Conservation (phyloP, 1,284 basidiomycete genomes). For the Marasmius tenuissimus region DNA sequence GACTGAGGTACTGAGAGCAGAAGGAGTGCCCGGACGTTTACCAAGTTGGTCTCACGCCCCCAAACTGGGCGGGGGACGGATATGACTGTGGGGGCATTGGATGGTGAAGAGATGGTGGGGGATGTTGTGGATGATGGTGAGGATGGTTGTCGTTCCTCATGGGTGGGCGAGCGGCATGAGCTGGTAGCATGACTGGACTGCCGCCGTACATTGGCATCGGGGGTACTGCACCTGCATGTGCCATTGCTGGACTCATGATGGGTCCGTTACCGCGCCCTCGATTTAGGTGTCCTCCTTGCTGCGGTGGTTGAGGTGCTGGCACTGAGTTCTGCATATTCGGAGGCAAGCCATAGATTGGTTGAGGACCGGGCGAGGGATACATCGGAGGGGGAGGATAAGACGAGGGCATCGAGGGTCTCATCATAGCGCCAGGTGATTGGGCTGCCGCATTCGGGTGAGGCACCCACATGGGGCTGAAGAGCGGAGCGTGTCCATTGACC, state of each 20-base stretch:
- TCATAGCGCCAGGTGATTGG: slow-evolving; percentile 49
- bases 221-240: slow-evolving; percentile 46
- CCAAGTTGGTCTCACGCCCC: slow-evolving; percentile 38
- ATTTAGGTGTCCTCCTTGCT: slow-evolving; percentile 38
- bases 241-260: slow-evolving; percentile 69
- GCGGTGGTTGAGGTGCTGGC: slow-evolving; percentile 33
- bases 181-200: slow-evolving; percentile 69
- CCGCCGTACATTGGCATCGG: slow-evolving; percentile 54
- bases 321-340: slow-evolving; percentile 40
- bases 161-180: slow-evolving; percentile 31
- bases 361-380: slow-evolving; percentile 56
- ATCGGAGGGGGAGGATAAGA: slow-evolving; percentile 61
- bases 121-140: slow-evolving; percentile 4
- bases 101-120: slow-evolving; percentile 3
- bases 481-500: slow-evolving; percentile 55
- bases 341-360: slow-evolving; percentile 50
- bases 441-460: slow-evolving; percentile 43
- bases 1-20: background rate
- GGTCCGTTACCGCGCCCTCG: slow-evolving; percentile 45
- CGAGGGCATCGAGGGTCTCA: slow-evolving; percentile 49
- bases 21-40: slow-evolving; percentile 24
- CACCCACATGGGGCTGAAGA: slow-evolving; percentile 70
- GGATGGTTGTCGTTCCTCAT: slow-evolving; percentile 34
- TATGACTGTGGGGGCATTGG: slow-evolving; percentile 6
- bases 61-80: slow-evolving; percentile 29